A percentile compares a stretch with the other conserved stretches of the same genome.
Evolutionary conservation across 2,329 filamentous ascomycete species (phyloP).

Genomic region (Ophiostoma montium): DNA sequence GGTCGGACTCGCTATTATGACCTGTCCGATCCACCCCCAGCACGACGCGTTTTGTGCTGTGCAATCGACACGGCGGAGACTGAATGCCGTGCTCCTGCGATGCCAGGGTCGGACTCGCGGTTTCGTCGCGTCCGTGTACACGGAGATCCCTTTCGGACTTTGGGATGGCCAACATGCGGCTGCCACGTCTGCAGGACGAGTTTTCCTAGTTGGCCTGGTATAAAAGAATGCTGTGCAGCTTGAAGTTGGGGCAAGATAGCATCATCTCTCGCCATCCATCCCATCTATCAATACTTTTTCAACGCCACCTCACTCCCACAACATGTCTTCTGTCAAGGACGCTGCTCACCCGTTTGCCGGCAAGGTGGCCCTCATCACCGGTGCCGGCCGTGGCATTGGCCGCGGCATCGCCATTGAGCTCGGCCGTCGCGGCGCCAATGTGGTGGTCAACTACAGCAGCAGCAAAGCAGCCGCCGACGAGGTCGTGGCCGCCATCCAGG

Average conservation of each 20-base stretch:
- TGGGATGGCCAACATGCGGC: not conserved
- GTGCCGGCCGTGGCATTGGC: conserved; percentile 51
- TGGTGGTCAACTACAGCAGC: conserved; percentile 54
- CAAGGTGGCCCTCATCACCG: conserved; percentile 49
- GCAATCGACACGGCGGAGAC: not conserved
- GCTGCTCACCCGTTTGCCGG: conserved; percentile 21
- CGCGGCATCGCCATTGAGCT: conserved; percentile 53
- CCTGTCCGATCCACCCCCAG: no score
- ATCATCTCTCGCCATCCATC: no score
- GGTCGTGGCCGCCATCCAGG: conserved; percentile 38
- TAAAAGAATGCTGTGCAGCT: no score
- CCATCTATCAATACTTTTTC: no score
- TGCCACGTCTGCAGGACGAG: no score
- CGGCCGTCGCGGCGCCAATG: conserved; percentile 46
- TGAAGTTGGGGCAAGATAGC: no score
- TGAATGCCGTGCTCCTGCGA: not conserved
- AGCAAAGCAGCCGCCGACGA: conserved; percentile 40
- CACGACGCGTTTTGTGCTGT: no score
- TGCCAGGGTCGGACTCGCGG: not conserved
- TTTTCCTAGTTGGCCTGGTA: no score
- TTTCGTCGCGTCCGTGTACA: not conserved
- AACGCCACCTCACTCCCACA: not conserved
- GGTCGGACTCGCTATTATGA: no score
- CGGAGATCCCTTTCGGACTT: conserved; percentile 8
- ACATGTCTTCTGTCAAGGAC: not conserved